Evolutionary conservation across 768 basidiomycete genomes (phyloP).

Genomic region (Tulasnella sp.): DNA sequence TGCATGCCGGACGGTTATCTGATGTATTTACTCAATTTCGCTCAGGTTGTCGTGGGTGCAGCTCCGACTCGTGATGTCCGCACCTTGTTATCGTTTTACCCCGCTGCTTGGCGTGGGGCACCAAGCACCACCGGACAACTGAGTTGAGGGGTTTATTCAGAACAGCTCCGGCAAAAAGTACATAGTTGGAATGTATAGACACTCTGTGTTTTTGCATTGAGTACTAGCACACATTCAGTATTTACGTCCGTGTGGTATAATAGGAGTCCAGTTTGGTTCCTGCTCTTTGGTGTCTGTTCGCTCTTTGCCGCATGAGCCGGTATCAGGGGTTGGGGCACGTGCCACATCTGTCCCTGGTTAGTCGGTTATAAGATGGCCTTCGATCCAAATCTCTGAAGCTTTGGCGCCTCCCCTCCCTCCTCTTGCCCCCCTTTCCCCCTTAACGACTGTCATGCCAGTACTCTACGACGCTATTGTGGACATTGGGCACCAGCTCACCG

Average conservation of each 20-base stretch:
- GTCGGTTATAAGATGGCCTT: background rate
- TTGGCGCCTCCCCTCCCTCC: background rate
- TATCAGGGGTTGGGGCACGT: background rate
- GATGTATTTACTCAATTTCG: background rate
- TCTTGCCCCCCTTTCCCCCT: background rate
- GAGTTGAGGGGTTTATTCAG: background rate
- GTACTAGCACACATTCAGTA: background rate
- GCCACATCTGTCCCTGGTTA: background rate
- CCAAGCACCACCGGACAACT: background rate
- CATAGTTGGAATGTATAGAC: background rate
- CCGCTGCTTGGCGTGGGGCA: background rate
- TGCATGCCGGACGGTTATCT: background rate
- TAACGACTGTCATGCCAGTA: constrained; percentile 1
- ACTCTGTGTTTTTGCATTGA: background rate
- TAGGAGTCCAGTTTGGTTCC: background rate
- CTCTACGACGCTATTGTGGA: constrained; percentile 9
- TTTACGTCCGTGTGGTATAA: background rate
- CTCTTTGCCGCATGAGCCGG: background rate
- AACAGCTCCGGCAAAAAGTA: background rate
- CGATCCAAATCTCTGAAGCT: background rate
- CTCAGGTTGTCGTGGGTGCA: constrained; percentile 81
- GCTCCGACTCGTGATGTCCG: constrained; percentile 63
- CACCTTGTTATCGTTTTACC: background rate
- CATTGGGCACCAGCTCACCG: constrained; percentile 1
- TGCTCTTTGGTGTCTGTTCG: background rate